A percentile compares a stretch with the other conserved stretches of the same genome.
These are phyloP conservation scores for Nigrospora sphaerica DNA, from an alignment of 2,329 filamentous ascomycete genomes.

Conservation along the genomic window DNA sequence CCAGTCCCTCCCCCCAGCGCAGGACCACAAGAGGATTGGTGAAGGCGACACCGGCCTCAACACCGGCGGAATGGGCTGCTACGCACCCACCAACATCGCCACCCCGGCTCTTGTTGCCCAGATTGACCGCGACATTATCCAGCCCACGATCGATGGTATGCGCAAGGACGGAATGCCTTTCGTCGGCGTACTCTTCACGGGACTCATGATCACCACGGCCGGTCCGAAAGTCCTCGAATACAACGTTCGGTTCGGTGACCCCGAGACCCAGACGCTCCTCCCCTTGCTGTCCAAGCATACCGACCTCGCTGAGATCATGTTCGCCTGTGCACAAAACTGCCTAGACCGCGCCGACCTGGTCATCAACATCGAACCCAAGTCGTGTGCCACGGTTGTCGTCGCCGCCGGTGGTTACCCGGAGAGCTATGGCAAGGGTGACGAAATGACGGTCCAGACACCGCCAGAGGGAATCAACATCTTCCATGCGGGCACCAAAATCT, in stretches of 20 bases:
- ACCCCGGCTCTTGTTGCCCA: conserved; percentile 68
- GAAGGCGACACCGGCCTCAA: conserved; percentile 89
- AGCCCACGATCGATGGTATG: conserved; percentile 87
- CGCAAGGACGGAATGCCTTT: conserved; percentile 68
- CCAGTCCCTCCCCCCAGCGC: conserved; percentile 77
- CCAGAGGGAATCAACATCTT: conserved; percentile 64
- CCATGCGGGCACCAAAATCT: conserved; percentile 78
- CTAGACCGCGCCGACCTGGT: conserved; percentile 54
- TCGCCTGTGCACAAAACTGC: conserved; percentile 71
- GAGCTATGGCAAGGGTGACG: conserved; percentile 71
- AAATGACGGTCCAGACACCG: conserved; percentile 41
- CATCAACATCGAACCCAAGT: conserved; percentile 61
- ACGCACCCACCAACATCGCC: conserved; percentile 80
- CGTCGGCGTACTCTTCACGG: conserved; percentile 74
- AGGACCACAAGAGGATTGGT: conserved; percentile 93
- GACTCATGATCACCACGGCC: conserved; percentile 68
- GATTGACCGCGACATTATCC: conserved; percentile 76
- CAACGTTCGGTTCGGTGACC: conserved; percentile 88
- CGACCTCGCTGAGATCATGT: conserved; percentile 82
- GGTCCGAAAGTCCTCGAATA: conserved; percentile 83
- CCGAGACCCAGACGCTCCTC: conserved; percentile 70
- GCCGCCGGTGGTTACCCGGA: conserved; percentile 88
- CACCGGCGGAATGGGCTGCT: conserved; percentile 97
- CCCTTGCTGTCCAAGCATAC: conserved; percentile 30
- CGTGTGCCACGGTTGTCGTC: conserved; percentile 88